These are phyloP conservation scores for Diversispora eburnea DNA, from an alignment of 192 early-diverging fungal species.

Conservation along the genomic window DNA sequence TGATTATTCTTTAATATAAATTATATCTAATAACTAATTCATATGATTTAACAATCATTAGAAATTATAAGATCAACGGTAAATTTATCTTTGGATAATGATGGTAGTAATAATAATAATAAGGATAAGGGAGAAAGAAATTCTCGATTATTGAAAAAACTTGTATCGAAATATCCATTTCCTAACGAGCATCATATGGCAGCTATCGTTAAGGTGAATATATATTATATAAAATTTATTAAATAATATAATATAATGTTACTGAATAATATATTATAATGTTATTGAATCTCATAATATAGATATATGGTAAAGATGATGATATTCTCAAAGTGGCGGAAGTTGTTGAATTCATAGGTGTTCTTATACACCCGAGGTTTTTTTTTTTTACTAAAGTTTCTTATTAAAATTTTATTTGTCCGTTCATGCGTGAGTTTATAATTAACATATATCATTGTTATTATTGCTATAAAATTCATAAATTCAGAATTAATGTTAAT, in stretches of 20 bases:
- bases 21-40: not conserved
- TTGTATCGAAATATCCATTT: slow-evolving; percentile 58
- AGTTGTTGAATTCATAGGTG: slow-evolving; percentile 65
- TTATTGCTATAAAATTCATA: too few relatives aligned
- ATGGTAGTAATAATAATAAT: not conserved
- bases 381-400: not conserved
- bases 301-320: slow-evolving; percentile 38
- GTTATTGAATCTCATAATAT: too few relatives aligned
- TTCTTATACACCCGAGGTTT: slow-evolving; percentile 37
- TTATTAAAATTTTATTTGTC: too few relatives aligned
- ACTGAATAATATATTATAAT: not conserved
- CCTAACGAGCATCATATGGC: slow-evolving; percentile 50
- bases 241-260: not conserved
- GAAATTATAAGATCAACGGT: slow-evolving; percentile 6
- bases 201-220: slow-evolving; percentile 57
- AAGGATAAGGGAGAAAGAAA: too few relatives aligned
- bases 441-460: too few relatives aligned
- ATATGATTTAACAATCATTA: not conserved
- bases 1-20: not conserved
- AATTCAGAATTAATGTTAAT: too few relatives aligned
- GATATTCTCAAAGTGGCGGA: slow-evolving; percentile 52
- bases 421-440: too few relatives aligned
- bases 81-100: not conserved
- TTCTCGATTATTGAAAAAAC: slow-evolving; percentile 2
- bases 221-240: not conserved